Base-by-base conservation (phyloP, 75 land plant species). In the Gnetum montanum region DNA sequence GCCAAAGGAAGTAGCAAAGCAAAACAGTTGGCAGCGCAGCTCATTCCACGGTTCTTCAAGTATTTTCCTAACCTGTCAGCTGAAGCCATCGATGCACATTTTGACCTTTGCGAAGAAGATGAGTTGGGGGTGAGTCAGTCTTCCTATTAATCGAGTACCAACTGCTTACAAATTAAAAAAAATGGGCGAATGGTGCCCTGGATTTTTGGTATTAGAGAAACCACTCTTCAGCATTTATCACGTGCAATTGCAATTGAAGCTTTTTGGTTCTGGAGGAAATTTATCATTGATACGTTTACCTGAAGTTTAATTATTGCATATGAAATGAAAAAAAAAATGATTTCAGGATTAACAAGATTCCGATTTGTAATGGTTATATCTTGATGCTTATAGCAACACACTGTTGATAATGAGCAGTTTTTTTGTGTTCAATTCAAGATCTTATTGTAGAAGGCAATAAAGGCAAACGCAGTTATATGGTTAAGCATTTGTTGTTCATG, bases 11-110 rank as follows among this genome's bases (percentile, higher is more conserved):
- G 86, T 69, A 66, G 59, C 26, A 93, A 89, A 65, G 80, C 86
- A 31, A 93, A 89, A 72, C 96, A 93, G 67, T 80, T 93, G 53
- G 90, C 98, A 4, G 90, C 98, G n/a, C 98, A 93, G 75, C 76
- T 93, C 18, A 93, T 93, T 44, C 98, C 98, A 31, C 76, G 87
- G 27, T 93, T 79, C 66, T 89, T 85, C 78, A 89, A 89, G 82
- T 71, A 61, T 66, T 93, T 93, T 49, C 98, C 90, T 1, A 49
- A 31, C 34, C 82, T 80, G 6, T 65, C 73, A 1, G 59, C 54
- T 6, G 35, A 64, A 22, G 89, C 95, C 26, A 49, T 83, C 44
- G 66, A 73, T 49, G 67, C 81, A 10, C 98, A 76, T 62, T 66
- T 89, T 34, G 84, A 89, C 69, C 62, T 93, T 54, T 75, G 85